These are phyloP conservation scores for Medicago arabica DNA, from an alignment of 306 rosid species.

Conservation along the genomic window DNA sequence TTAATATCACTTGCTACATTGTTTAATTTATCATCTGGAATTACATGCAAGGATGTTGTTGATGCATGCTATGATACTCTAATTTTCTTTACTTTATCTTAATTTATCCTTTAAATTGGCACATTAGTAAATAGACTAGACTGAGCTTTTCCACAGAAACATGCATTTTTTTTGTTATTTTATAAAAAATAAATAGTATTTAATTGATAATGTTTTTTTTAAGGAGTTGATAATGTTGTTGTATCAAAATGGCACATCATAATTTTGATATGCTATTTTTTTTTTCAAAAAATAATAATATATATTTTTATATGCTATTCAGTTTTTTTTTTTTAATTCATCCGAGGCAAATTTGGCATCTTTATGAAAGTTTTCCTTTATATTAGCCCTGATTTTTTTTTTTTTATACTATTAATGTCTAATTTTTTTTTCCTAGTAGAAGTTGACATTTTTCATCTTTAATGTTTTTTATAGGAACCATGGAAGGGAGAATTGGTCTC, in stretches of 20 bases:
- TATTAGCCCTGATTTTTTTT: neutral
- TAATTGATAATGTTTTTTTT: too few species aligned
- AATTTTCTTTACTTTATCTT: neutral
- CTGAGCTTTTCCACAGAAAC: neutral
- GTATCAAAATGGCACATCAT: too few species aligned
- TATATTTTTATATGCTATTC: neutral
- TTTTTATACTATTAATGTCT: neutral
- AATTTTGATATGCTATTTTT: too few species aligned
- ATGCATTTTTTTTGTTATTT: neutral
- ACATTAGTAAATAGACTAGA: too few species aligned
- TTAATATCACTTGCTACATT: neutral
- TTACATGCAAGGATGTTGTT: neutral
- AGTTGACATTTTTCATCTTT: neutral
- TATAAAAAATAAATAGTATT: neutral
- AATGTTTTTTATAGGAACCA: constrained; percentile 47
- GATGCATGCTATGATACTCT: neutral
- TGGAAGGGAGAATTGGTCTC: constrained; percentile 61
- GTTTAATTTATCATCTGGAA: neutral
- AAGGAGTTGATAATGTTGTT: too few species aligned
- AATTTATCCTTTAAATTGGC: too few species aligned
- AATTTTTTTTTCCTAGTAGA: neutral
- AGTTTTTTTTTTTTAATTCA: neutral
- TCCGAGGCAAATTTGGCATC: neutral
- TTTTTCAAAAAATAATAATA: neutral
- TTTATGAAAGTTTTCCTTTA: neutral